A percentile compares a stretch with the other conserved stretches of the same genome.
Evolutionary conservation across 345 rosid species (phyloP).

Genomic region (Boechera retrofracta): DNA sequence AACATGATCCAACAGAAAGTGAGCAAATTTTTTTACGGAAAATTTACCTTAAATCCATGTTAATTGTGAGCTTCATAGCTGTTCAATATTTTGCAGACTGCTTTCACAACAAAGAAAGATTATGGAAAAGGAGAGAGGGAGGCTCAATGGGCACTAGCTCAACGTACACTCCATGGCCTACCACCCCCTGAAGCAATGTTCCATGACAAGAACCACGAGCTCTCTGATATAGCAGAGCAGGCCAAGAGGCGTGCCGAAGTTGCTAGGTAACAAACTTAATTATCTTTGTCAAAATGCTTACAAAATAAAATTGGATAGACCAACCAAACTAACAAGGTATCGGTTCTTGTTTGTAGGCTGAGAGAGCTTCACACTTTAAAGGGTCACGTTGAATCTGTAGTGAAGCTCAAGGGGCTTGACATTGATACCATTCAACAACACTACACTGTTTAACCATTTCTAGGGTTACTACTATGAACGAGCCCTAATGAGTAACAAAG

Average conservation of each 20-base stretch:
- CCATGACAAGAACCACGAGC: constrained; percentile 54
- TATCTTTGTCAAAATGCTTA: background rate
- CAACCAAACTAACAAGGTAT: background rate
- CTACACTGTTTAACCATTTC: constrained; percentile 66
- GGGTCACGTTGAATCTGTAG: constrained; percentile 90
- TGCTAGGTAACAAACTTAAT: constrained; percentile 57
- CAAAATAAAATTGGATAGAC: background rate
- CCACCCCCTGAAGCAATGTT: constrained; percentile 39
- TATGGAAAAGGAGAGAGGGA: constrained; percentile 78
- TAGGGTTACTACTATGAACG: background rate
- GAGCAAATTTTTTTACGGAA: background rate
- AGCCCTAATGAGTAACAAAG: constrained; percentile 5
- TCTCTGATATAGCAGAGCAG: constrained; percentile 70
- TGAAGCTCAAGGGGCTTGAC: constrained; percentile 89
- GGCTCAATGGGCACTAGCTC: constrained; percentile 75
- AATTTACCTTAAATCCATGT: background rate
- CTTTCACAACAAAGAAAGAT: constrained; percentile 80
- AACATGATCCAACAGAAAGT: constrained; percentile 63
- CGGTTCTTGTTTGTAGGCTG: constrained; percentile 50
- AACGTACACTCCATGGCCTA: constrained; percentile 77
- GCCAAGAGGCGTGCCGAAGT: constrained; percentile 81
- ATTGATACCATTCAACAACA: constrained; percentile 87
- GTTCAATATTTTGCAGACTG: constrained; percentile 49
- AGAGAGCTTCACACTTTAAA: constrained; percentile 91
- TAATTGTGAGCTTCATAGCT: constrained; percentile 8